Evolutionary conservation across 78 protist genomes (phyloP), one percentile per base, ranked within the genome.

Genomic region (Polysphondylium violaceum): DNA sequence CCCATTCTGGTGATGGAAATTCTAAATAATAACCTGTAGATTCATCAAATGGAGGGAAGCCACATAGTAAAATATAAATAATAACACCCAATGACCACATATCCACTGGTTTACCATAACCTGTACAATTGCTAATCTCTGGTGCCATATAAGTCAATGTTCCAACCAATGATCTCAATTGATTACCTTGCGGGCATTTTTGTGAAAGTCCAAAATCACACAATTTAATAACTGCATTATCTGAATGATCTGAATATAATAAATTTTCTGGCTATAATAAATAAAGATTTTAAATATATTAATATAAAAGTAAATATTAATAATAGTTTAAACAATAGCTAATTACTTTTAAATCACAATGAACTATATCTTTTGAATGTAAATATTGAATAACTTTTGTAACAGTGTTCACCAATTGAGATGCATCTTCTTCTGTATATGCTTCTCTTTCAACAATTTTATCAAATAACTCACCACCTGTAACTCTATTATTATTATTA

Each of bases 1-100:
- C 75, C 98, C 99, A 97, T 47, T 95, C 94, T 1, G 97, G 95
- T 55, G 94, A 94, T 33, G 96, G 97, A 81, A 96, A 95, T 64
- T 95, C 93, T 65, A 79, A 97, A n/a, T 74, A 47, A 61, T 97
- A 97, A 38, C 93, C 88, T 43, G 95, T 68, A 59, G 96, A 97
- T 50, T 89, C 85, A 77, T 93, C 76, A 76, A 96, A 97, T 8
- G 99, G 99, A 9, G 99, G 97, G 60, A 90, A 95, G 9, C 98
- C 98, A 76, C 96, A 87, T 51, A 97, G 72, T 53, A 96, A 74
- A 14, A 95, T 94, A 94, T 94, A 95, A 19, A 94, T 56, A 17
- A 97, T 85, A 27, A 95, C 97, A 59, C 98, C 98, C 0, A 94
- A 23, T 51, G 91, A 35, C 97, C 97, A 97, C 61, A 91, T 14